Conservation (phyloP, 192 early-diverging fungal species). For the Rhizoclosmatium globosum region DNA sequence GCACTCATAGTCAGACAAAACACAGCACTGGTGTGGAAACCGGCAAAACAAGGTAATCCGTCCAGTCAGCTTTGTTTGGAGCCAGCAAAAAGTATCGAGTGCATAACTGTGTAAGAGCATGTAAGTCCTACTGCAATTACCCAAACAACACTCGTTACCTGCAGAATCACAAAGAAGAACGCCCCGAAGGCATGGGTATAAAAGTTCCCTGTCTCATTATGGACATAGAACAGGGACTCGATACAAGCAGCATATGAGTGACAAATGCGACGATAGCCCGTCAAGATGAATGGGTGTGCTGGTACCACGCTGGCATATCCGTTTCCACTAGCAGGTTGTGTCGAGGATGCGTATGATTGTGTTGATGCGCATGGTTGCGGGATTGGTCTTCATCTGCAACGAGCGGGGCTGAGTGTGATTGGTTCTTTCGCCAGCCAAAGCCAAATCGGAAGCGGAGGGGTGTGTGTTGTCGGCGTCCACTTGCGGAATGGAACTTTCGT, state of each 20-base stretch:
- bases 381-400: not conserved
- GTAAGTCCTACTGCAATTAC: no score
- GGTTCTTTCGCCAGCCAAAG: not conserved
- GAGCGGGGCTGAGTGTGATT: not conserved
- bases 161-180: conserved; percentile 55
- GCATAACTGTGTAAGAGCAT: conserved; percentile 41
- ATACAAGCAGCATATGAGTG: conserved; percentile 80
- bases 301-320: conserved; percentile 47
- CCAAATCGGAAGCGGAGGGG: not conserved
- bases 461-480: not conserved
- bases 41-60: conserved; percentile 76
- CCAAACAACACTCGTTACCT: conserved; percentile 11
- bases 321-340: not conserved
- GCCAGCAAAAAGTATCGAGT: conserved; percentile 26
- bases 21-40: conserved; percentile 79
- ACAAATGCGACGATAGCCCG: conserved; percentile 82
- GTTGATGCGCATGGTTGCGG: not conserved
- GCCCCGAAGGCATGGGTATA: conserved; percentile 86
- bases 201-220: conserved; percentile 96
- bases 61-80: conserved; percentile 60
- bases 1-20: conserved; percentile 81
- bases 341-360: not conserved
- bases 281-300: conserved; percentile 82
- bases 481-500: not conserved
- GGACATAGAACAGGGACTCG: conserved; percentile 78